These are phyloP conservation scores for Cyberlindnera bimundalis DNA, from an alignment of 805 yeast genomes.

Conservation along the genomic window DNA sequence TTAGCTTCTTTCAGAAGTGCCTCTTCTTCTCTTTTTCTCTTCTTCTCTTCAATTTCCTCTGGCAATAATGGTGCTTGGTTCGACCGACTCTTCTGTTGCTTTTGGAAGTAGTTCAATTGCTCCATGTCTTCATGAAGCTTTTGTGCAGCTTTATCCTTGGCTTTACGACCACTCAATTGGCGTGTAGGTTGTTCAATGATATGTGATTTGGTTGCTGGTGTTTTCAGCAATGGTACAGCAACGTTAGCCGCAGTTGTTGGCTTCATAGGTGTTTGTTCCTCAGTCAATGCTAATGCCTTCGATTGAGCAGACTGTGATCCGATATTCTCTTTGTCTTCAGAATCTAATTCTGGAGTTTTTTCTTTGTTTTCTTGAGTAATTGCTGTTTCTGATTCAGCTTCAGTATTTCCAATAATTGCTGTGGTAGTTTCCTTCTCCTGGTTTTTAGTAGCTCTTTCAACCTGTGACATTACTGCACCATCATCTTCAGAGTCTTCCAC, in stretches of 20 bases:
- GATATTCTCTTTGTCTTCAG: conserved; percentile 11
- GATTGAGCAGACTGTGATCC: too few species aligned
- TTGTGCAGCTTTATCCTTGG: conserved; percentile 62
- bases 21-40: conserved; percentile 30
- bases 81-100: conserved; percentile 40
- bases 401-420: too few species aligned
- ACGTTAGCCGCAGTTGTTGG: too few species aligned
- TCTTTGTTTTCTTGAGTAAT: too few species aligned
- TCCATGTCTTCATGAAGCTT: conserved; percentile 67
- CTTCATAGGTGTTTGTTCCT: conserved; percentile 7
- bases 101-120: conserved; percentile 61
- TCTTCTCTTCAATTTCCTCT: conserved; percentile 35
- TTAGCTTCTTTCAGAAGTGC: conserved; percentile 19
- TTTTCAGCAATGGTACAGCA: too few species aligned
- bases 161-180: conserved; percentile 43
- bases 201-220: too few species aligned
- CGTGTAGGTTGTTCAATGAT: conserved; percentile 13
- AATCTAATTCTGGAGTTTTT: not conserved
- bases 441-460: too few species aligned
- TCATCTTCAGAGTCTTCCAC: conserved; percentile 27
- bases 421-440: too few species aligned
- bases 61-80: conserved; percentile 38
- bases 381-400: too few species aligned
- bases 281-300: too few species aligned
- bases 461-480: conserved; percentile 3